Conservation (phyloP, 1,139 yeast species). For the Pneumocystis murina region DNA sequence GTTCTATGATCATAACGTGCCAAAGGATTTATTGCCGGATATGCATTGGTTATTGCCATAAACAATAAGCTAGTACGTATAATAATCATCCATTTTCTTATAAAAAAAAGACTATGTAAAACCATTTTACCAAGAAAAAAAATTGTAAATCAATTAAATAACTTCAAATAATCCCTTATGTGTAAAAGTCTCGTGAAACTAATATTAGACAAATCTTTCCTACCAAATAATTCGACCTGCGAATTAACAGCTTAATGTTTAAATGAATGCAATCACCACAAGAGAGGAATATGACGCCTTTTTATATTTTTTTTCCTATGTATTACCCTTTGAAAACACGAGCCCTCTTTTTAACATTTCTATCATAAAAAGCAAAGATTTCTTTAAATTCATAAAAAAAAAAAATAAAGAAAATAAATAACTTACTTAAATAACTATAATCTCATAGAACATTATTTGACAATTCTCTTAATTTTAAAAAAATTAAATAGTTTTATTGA, state of each 20-base stretch:
- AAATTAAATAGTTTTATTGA: too few relatives aligned
- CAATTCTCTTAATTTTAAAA: too few relatives aligned
- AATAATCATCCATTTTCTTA: not conserved
- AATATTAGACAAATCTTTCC: not conserved
- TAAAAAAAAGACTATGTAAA: not conserved
- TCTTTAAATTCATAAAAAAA: too few relatives aligned
- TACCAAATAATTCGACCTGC: not conserved
- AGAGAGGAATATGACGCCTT: not conserved
- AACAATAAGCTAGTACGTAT: not conserved
- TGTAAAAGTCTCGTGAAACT: not conserved
- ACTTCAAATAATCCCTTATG: not conserved
- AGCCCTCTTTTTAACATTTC: not conserved
- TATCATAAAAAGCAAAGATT: not conserved
- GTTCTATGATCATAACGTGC: too few relatives aligned
- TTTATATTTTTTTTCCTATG: not conserved
- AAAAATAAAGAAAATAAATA: too few relatives aligned
- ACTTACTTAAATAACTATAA: not conserved
- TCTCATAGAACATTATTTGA: too few relatives aligned
- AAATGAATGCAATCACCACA: not conserved
- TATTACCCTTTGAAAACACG: not conserved
- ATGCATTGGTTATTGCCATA: not conserved
- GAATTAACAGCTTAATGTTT: not conserved
- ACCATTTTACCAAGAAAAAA: not conserved
- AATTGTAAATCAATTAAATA: not conserved
- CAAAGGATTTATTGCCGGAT: not conserved